These are phyloP conservation scores for Ceratocystis colombiana DNA, from an alignment of 2,329 filamentous ascomycete genomes.

Conservation along the genomic window DNA sequence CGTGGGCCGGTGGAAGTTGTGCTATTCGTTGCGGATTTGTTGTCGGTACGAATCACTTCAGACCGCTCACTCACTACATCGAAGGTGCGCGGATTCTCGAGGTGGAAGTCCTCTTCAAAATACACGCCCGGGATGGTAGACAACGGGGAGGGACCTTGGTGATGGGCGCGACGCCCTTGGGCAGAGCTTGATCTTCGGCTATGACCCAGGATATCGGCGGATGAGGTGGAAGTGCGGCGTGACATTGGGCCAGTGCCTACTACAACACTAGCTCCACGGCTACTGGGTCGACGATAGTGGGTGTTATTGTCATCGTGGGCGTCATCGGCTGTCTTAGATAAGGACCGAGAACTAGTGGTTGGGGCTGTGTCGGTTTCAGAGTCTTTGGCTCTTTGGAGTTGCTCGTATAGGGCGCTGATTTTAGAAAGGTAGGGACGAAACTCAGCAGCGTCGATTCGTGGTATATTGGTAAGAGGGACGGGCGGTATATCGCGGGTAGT, in stretches of 20 bases:
- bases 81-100: constrained; percentile 93
- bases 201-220: constrained; percentile 30
- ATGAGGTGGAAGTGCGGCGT: constrained; percentile 38
- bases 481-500: constrained; percentile 85
- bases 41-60: constrained; percentile 71
- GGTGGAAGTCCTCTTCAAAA: constrained; percentile 86
- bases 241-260: constrained; percentile 27
- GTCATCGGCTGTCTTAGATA: constrained; percentile 33
- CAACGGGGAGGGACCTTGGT: constrained; percentile 69
- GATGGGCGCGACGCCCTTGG: constrained; percentile 41
- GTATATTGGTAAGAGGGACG: constrained; percentile 80
- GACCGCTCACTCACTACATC: constrained; percentile 94
- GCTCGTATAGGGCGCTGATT: constrained; percentile 79
- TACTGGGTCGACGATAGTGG: constrained; percentile 41
- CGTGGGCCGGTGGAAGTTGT: constrained; percentile 43
- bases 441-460: constrained; percentile 64
- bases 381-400: constrained; percentile 73
- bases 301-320: constrained; percentile 27
- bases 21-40: constrained; percentile 48
- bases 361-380: constrained; percentile 52
- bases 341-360: constrained; percentile 29
- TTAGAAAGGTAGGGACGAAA: constrained; percentile 80
- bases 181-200: constrained; percentile 19
- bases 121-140: constrained; percentile 90
- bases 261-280: constrained; percentile 30